Conservation (phyloP, 495 filamentous ascomycete genomes). For the Geopyxis carbonaria region DNA sequence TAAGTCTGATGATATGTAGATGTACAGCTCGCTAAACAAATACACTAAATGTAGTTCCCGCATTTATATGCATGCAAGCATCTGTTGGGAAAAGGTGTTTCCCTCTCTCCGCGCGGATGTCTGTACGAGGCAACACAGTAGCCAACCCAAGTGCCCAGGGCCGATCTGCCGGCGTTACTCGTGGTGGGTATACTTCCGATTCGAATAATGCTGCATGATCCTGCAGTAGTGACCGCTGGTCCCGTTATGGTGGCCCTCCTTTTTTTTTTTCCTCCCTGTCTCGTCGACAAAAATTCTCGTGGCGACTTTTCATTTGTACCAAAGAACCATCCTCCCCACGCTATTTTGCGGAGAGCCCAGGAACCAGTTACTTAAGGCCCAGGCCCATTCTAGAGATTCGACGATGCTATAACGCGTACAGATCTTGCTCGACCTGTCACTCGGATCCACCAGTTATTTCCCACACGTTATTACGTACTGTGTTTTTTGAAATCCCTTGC, state of each 20-base stretch:
- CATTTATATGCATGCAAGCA: slow-evolving; percentile 3
- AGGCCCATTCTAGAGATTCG: no score
- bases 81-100: no score
- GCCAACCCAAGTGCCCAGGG: neutral
- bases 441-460: no score
- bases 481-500: no score
- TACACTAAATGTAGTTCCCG: slow-evolving; percentile 1
- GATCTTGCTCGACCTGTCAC: no score
- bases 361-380: no score
- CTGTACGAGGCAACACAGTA: no score
- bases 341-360: neutral
- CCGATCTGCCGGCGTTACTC: slow-evolving; percentile 2
- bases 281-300: neutral
- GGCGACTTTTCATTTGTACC: slow-evolving; percentile 2
- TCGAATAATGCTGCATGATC: neutral
- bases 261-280: neutral
- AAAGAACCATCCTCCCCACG: neutral
- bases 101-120: no score
- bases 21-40: neutral
- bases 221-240: neutral
- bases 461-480: no score
- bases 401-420: no score
- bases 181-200: neutral
- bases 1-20: neutral
- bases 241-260: neutral